A percentile compares a stretch with the other conserved stretches of the same genome.
phyloP scores from a whole-genome alignment of 768 basidiomycete genomes.

The Auriculariales sp. region DNA sequence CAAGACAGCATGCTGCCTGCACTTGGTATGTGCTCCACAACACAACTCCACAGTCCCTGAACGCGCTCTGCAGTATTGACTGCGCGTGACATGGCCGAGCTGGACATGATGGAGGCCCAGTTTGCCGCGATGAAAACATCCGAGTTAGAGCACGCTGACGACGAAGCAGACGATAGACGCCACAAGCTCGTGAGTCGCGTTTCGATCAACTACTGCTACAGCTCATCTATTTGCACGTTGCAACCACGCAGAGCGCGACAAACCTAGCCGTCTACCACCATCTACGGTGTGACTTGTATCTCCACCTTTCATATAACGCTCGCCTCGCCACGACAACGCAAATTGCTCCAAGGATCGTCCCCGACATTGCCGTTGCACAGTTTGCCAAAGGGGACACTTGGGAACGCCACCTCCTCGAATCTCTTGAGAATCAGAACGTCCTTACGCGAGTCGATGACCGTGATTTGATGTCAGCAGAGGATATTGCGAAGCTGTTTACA shows the following conservation, averaged over 20 bases:
- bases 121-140: background rate
- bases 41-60: background rate
- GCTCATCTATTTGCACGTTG: background rate
- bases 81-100: background rate
- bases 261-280: constrained; percentile 33
- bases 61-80: background rate
- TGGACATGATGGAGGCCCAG: background rate
- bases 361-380: constrained; percentile 22
- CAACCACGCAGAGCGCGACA: constrained; percentile 23
- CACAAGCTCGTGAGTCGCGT: background rate
- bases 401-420: constrained; percentile 27
- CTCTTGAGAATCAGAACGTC: constrained; percentile 25
- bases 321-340: constrained; percentile 1
- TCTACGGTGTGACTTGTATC: constrained; percentile 30
- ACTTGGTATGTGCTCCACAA: background rate
- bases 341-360: constrained; percentile 7
- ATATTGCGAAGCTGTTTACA: constrained; percentile 26
- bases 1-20: background rate
- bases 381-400: constrained; percentile 31
- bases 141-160: background rate
- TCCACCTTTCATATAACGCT: constrained; percentile 27
- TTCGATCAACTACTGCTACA: background rate
- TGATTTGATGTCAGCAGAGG: constrained; percentile 17
- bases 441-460: constrained; percentile 26
- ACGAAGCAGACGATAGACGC: background rate